Evolutionary conservation across 805 yeast species (phyloP).

Genomic region (Cyberlindnera veronae): DNA sequence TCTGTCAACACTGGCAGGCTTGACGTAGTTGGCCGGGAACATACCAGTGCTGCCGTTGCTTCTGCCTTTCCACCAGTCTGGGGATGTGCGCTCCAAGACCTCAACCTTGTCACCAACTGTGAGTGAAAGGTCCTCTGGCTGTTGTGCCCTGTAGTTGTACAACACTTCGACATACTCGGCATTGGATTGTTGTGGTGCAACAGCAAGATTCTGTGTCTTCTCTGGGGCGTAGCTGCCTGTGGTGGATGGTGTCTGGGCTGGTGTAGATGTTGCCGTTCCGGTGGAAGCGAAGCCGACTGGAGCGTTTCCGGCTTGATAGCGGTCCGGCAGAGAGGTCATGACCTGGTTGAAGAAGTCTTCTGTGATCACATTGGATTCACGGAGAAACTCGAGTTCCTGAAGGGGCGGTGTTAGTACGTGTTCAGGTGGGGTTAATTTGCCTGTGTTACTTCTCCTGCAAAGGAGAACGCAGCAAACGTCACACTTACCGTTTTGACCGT

Average conservation of each 20-base stretch:
- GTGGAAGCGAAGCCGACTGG: conserved; percentile 38
- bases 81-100: conserved; percentile 68
- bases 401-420: neutral
- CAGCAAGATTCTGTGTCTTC: conserved; percentile 16
- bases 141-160: conserved; percentile 72
- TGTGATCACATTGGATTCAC: conserved; percentile 70
- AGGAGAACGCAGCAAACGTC: too few species aligned
- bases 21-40: conserved; percentile 88
- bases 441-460: too few species aligned
- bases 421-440: too few species aligned
- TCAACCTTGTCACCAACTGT: conserved; percentile 64
- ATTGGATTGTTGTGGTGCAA: conserved; percentile 23
- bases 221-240: conserved; percentile 6
- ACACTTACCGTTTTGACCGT: conserved; percentile 51
- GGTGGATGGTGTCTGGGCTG: conserved; percentile 33
- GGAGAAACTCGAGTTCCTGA: conserved; percentile 71
- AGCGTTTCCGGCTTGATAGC: conserved; percentile 47
- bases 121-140: conserved; percentile 68
- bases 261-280: conserved; percentile 7
- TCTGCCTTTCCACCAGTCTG: conserved; percentile 91
- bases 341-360: conserved; percentile 52
- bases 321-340: conserved; percentile 49
- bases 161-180: conserved; percentile 57
- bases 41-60: conserved; percentile 63
- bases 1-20: conserved; percentile 22